These are phyloP conservation scores for Metroxylon sagu DNA, from an alignment of 176 grass and related monocot species.

Conservation along the genomic window DNA sequence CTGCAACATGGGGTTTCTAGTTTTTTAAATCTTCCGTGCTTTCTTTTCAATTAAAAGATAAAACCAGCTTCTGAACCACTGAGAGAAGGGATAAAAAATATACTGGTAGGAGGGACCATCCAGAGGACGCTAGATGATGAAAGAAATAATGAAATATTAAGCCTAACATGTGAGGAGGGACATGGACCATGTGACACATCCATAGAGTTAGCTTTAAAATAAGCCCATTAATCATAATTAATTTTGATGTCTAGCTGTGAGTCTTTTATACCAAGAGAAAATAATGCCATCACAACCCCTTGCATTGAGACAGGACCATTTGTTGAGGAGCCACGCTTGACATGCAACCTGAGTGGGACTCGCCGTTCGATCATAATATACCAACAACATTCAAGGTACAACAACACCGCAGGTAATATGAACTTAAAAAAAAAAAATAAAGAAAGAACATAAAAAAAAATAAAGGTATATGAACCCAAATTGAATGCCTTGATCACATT, in stretches of 20 bases:
- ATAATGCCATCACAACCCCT: neutral
- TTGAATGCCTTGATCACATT: too few relatives aligned
- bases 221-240: neutral
- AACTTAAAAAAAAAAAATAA: too few relatives aligned
- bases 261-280: neutral
- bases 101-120: conserved; percentile 22
- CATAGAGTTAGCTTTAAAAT: conserved; percentile 28
- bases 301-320: too few relatives aligned
- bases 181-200: conserved; percentile 36
- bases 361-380: too few relatives aligned
- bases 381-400: too few relatives aligned
- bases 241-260: neutral
- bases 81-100: neutral
- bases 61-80: conserved; percentile 2
- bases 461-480: too few relatives aligned
- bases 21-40: neutral
- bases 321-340: too few relatives aligned
- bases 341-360: too few relatives aligned
- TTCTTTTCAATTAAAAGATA: neutral
- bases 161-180: conserved; percentile 30
- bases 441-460: too few relatives aligned
- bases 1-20: conserved; percentile 3
- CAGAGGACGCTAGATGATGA: conserved; percentile 1
- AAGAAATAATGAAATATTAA: conserved; percentile 22
- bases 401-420: too few relatives aligned